phyloP scores from a whole-genome alignment of 108 stramenopile species.

The Stephanodiscus minutulus region DNA sequence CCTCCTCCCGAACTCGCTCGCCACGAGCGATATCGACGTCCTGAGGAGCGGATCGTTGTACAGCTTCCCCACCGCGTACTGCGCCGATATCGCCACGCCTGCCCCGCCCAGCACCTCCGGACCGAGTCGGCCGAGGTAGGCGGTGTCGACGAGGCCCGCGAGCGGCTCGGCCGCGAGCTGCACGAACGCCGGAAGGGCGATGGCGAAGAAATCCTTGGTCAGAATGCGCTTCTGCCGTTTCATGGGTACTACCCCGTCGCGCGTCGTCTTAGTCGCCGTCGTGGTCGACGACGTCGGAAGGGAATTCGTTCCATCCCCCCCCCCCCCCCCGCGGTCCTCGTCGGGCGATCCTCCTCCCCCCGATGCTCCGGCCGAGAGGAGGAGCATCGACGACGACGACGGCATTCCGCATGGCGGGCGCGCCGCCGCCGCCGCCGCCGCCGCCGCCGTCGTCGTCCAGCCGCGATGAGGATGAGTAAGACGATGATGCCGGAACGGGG shows the following conservation, averaged over 20 bases:
- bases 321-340: no score
- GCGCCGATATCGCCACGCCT: conserved; percentile 90
- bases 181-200: conserved; percentile 87
- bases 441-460: no score
- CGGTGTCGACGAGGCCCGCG: conserved; percentile 89
- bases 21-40: conserved; percentile 89
- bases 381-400: no score
- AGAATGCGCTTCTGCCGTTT: conserved; percentile 42
- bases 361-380: no score
- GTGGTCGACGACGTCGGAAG: no score
- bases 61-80: conserved; percentile 88
- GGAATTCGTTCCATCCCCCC: no score
- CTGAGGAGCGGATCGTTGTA: conserved; percentile 93
- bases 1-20: conserved; percentile 73
- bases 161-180: conserved; percentile 93
- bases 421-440: no score
- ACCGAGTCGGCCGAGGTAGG: conserved; percentile 81
- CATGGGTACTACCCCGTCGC: neutral
- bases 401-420: no score
- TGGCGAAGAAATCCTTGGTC: conserved; percentile 80
- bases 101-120: conserved; percentile 91
- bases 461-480: no score
- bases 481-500: no score
- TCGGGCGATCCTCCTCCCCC: no score
- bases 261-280: no score